Evolutionary conservation across 2,329 filamentous ascomycete genomes (phyloP), one percentile per base, ranked within the genome.

Genomic region (Pyrenochaeta sp.): DNA sequence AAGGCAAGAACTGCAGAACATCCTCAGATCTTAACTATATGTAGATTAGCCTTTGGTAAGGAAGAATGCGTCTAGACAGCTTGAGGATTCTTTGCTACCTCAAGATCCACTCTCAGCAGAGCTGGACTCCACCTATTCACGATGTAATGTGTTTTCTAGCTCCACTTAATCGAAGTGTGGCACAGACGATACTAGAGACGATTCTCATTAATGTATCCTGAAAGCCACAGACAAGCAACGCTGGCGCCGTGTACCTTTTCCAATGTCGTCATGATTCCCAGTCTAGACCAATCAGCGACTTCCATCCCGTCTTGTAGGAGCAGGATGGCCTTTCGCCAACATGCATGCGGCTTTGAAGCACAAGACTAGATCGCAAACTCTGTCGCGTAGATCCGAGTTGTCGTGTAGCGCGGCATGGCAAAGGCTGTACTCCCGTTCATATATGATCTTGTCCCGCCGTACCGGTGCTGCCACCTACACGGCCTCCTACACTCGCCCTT

Each of bases 361-460:
- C 37, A 15, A 36, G 42, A 44, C 42, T 52, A 58, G 59, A 67
- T 62, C 49, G 47, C 52, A 59, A 49, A 30, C 49, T 56, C 43
- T 36, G 42, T 62, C 52, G 57, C 61, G 58, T 66, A 67, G 62
- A 67, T 64, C 63, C 59, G 54, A 57, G 52, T 62, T 52, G 22
- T 32, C 45, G 44, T 56, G 52, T 62, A 62, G 54, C 47, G 42
- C 44, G 52, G 46, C 25, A 53, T 45, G 44, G 44, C 43, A 19
- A 30, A n/a, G 42, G 25, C n/a, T 37, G 45, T 42, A 47, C 52
- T 58, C 54, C 44, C 50, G 42, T 48, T 50, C 57, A 57, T 62
- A 67, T 64, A 58, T 54, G 47, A 52, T 51, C 52, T 46, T 40
- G 54, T 53, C 55, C 56, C 54, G 53, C 43, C 37, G 51, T 57